Evolutionary conservation across 768 basidiomycete species (phyloP).

Genomic region (Suillus variegatus): DNA sequence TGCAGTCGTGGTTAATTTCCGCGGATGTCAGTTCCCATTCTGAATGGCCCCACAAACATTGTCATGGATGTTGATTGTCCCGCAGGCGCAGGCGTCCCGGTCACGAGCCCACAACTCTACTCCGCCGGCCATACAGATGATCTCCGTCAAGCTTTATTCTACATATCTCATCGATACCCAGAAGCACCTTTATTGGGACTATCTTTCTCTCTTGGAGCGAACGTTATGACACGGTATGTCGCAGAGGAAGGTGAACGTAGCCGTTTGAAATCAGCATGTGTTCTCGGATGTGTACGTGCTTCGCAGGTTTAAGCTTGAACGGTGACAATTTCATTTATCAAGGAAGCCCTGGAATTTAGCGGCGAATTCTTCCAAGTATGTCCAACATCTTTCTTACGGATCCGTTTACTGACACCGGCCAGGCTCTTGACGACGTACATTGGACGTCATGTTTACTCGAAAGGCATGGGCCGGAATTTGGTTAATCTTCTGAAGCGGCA

Average conservation of each 20-base stretch:
- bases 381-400: constrained; percentile 14
- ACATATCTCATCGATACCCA: constrained; percentile 73
- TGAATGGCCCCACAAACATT: constrained; percentile 6
- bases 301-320: constrained; percentile 13
- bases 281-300: constrained; percentile 69
- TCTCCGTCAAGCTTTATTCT: constrained; percentile 76
- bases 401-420: constrained; percentile 11
- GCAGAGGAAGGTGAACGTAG: constrained; percentile 75
- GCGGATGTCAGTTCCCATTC: constrained; percentile 69
- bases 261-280: constrained; percentile 65
- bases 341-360: constrained; percentile 52
- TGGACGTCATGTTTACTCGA: constrained; percentile 69
- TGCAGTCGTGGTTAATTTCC: constrained; percentile 88
- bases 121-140: constrained; percentile 92
- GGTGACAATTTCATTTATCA: constrained; percentile 12
- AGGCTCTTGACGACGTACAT: constrained; percentile 60
- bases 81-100: constrained; percentile 79
- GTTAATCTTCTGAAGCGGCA: constrained; percentile 58
- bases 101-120: constrained; percentile 83
- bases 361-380: constrained; percentile 38
- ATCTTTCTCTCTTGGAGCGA: constrained; percentile 93
- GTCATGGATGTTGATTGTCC: constrained; percentile 17
- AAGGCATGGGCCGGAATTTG: constrained; percentile 78
- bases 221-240: constrained; percentile 86
- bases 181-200: constrained; percentile 81